Percentiles rank a stretch among this genome's conserved stretches.
These are phyloP conservation scores for Priceomyces castillae DNA, from an alignment of 805 yeast genomes.

Conservation along the genomic window DNA sequence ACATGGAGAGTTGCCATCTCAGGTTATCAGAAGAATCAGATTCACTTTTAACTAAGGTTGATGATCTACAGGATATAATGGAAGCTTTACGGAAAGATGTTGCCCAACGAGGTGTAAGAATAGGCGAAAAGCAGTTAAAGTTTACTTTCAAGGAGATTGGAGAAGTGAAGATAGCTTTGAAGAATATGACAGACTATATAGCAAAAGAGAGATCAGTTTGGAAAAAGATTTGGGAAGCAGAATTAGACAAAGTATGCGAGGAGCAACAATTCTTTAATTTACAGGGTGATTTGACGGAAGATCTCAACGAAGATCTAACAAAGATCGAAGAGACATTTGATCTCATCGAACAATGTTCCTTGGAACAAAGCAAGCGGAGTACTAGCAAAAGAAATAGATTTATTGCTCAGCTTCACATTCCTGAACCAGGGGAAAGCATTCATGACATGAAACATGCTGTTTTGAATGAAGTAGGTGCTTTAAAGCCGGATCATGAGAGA, in stretches of 20 bases:
- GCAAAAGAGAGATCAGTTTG: conserved; percentile 73
- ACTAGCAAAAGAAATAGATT: conserved; percentile 38
- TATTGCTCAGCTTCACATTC: conserved; percentile 44
- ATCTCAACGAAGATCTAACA: conserved; percentile 75
- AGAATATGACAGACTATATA: conserved; percentile 58
- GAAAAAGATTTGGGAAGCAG: conserved; percentile 91
- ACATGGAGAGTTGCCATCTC: conserved; percentile 73
- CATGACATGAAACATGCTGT: conserved; percentile 71
- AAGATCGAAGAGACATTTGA: conserved; percentile 80
- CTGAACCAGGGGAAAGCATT: conserved; percentile 62
- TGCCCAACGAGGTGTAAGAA: conserved; percentile 84
- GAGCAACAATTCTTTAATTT: conserved; percentile 90
- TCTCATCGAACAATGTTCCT: conserved; percentile 76
- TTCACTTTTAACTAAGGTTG: conserved; percentile 69
- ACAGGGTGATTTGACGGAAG: conserved; percentile 81
- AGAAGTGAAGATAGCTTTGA: conserved; percentile 53
- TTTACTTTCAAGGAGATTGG: conserved; percentile 62
- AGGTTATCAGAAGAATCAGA: conserved; percentile 79
- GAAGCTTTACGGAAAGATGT: conserved; percentile 90
- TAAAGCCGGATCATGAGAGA: conserved; percentile 79
- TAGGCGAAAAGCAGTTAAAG: conserved; percentile 69
- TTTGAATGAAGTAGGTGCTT: conserved; percentile 70
- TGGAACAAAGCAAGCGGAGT: conserved; percentile 67
- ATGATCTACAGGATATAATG: conserved; percentile 87
- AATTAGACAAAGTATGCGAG: conserved; percentile 83